phyloP scores from a whole-genome alignment of 2,329 filamentous ascomycete genomes.

The Fusarium cicatricum region DNA sequence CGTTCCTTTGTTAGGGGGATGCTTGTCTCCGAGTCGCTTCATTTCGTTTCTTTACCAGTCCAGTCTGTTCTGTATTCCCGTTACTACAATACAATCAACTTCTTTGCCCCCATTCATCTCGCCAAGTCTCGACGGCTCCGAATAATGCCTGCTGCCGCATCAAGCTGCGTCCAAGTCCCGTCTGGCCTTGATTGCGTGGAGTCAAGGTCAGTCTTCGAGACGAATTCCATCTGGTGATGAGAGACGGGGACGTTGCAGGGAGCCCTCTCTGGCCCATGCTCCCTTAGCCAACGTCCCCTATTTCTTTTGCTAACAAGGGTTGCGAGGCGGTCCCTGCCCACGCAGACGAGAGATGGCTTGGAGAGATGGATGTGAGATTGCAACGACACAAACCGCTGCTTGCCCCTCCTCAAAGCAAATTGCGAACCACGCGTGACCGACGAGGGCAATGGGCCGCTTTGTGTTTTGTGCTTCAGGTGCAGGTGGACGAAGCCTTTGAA shows the following conservation, averaged over 20 bases:
- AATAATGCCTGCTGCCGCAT: background rate
- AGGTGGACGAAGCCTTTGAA: background rate
- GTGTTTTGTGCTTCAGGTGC: conserved; percentile 21
- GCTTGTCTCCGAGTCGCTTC: conserved; percentile 20
- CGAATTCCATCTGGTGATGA: conserved; percentile 20
- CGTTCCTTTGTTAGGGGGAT: conserved; percentile 19
- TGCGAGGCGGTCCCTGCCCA: conserved; percentile 7
- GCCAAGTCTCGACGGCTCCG: background rate
- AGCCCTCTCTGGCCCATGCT: conserved; percentile 15
- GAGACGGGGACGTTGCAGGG: conserved; percentile 10
- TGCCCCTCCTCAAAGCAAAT: conserved; percentile 27
- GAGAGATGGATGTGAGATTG: conserved; percentile 14
- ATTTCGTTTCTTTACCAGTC: background rate
- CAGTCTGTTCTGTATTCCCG: background rate
- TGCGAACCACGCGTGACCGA: conserved; percentile 35
- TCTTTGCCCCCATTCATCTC: conserved; percentile 8
- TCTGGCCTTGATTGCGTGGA: conserved; percentile 17
- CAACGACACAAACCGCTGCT: conserved; percentile 5
- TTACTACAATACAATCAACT: background rate
- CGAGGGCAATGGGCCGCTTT: conserved; percentile 9
- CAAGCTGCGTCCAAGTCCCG: background rate
- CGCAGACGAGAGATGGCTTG: background rate
- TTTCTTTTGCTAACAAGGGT: conserved; percentile 12
- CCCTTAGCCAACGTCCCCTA: conserved; percentile 1
- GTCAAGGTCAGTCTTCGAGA: conserved; percentile 11